Conservation (phyloP, 306 rosid genomes). For the Fragaria ananassa region DNA sequence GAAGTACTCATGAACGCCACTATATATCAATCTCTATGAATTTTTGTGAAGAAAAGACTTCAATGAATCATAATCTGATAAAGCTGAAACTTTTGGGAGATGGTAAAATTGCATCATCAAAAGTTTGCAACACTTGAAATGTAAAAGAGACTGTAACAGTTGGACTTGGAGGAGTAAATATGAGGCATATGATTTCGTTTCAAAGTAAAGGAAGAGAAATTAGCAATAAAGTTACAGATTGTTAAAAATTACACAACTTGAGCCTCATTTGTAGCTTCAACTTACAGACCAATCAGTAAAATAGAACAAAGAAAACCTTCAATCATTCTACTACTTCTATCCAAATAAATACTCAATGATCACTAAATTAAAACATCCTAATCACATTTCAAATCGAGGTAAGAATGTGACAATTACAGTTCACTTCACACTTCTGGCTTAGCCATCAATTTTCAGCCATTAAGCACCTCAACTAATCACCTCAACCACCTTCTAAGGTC, state of each 20-base stretch:
- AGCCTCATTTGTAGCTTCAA: constrained; percentile 25
- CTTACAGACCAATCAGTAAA: constrained; percentile 26
- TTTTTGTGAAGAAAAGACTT: constrained; percentile 36
- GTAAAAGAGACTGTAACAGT: not conserved
- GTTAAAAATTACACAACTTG: constrained; percentile 9
- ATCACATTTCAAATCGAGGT: constrained; percentile 30
- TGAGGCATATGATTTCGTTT: not conserved
- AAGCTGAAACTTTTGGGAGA: not conserved
- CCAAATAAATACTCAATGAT: constrained; percentile 29
- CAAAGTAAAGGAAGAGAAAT: not conserved
- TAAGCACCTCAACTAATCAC: constrained; percentile 31
- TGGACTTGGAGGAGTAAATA: not conserved
- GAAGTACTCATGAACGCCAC: not conserved
- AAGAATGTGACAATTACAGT: constrained; percentile 24
- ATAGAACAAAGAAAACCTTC: constrained; percentile 19
- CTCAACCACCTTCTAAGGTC: constrained; percentile 88
- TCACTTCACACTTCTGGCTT: not conserved
- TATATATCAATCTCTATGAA: constrained; percentile 7
- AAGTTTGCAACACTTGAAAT: not conserved
- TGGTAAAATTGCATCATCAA: not conserved
- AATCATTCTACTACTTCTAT: constrained; percentile 14
- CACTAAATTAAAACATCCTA: constrained; percentile 33
- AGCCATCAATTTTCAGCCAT: constrained; percentile 18
- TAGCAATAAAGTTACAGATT: not conserved
- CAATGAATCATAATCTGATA: not conserved